A percentile compares a stretch with the other conserved stretches of the same genome.
These are phyloP conservation scores for Cerioporus squamosus DNA, from an alignment of 1,284 basidiomycete species.

Conservation along the genomic window DNA sequence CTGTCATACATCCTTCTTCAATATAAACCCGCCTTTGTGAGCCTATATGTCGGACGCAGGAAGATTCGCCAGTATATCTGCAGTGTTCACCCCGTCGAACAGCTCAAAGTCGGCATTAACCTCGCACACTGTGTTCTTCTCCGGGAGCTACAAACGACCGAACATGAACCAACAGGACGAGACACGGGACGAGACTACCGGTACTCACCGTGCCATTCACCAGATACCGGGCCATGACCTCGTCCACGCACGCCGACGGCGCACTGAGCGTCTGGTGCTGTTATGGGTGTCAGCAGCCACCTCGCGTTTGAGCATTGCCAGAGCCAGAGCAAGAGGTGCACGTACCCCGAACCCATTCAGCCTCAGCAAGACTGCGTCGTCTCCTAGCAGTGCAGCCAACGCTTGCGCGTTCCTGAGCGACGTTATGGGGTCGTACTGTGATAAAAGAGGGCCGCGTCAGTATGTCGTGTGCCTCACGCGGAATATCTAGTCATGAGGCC, in stretches of 20 bases:
- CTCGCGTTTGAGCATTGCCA: too few relatives aligned
- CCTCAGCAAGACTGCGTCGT: slow-evolving; percentile 17
- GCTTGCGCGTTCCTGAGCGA: slow-evolving; percentile 14
- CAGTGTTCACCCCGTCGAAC: neutral
- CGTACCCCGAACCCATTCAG: slow-evolving; percentile 20
- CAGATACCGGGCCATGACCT: neutral
- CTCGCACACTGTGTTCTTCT: neutral
- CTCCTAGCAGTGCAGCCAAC: slow-evolving; percentile 15
- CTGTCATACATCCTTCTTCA: too few relatives aligned
- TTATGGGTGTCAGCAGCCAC: neutral
- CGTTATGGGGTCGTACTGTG: slow-evolving; percentile 23
- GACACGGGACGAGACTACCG: too few relatives aligned
- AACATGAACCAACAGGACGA: too few relatives aligned
- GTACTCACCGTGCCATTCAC: neutral
- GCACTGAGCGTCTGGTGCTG: neutral
- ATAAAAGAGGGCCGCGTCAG: slow-evolving; percentile 2
- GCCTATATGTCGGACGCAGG: too few relatives aligned
- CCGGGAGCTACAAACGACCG: too few relatives aligned
- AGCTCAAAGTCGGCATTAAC: neutral
- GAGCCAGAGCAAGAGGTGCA: neutral
- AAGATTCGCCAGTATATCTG: neutral
- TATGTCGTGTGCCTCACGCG: too few relatives aligned
- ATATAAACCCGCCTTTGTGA: too few relatives aligned
- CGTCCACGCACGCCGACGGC: neutral
- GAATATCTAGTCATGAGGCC: too few relatives aligned